Evolutionary conservation across 139 green algal genomes (phyloP), one percentile per base, ranked within the genome.

Genomic region (Trebouxia sp.): DNA sequence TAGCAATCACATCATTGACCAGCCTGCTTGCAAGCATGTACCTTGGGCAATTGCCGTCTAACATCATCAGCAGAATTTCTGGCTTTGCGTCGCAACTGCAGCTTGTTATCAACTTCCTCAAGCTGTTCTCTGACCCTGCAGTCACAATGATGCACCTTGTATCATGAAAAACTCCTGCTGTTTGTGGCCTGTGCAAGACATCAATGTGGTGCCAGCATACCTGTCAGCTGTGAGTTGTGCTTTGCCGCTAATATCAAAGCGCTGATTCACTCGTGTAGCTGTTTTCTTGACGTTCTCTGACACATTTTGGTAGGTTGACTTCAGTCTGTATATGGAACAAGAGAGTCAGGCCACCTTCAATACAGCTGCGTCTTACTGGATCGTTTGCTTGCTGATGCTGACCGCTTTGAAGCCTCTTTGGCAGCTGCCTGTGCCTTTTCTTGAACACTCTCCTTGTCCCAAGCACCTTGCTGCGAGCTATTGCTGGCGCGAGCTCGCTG

Each of bases 191-290:
- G n/a, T n/a, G n/a, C n/a, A n/a, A n/a, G n/a, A n/a, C n/a, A n/a
- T n/a, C n/a, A n/a, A n/a, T n/a, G n/a, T 58, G 0, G 17, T 42
- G 17, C 17, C 14, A 30, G 26, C 14, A 35, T 62, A 42, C 74
- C 47, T 79, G 47, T 79, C 32, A 11, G 74, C 74, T 66, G 74
- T 65, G 17, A 41, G 42, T n/a, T 66, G 74, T 43, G 74, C 74
- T 15, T 66, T 79, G 17, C 47, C 74, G 32, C 42, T 66, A 17
- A 79, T 9, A 38, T 66, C 47, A 65, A 79, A 79, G 2, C 32
- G 32, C 11, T 28, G 11, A 26, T 79, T 65, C 1, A 65, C 74
- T 65, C 42, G 42, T 4, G 17, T 24, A 43, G 74, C 74, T 17
- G 43, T 55, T 17, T 47, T 53, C 32, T 79, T 79, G 47, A 79